Evolutionary conservation across 805 yeast species (phyloP).

Genomic region (Scheffersomyces lignosus): DNA sequence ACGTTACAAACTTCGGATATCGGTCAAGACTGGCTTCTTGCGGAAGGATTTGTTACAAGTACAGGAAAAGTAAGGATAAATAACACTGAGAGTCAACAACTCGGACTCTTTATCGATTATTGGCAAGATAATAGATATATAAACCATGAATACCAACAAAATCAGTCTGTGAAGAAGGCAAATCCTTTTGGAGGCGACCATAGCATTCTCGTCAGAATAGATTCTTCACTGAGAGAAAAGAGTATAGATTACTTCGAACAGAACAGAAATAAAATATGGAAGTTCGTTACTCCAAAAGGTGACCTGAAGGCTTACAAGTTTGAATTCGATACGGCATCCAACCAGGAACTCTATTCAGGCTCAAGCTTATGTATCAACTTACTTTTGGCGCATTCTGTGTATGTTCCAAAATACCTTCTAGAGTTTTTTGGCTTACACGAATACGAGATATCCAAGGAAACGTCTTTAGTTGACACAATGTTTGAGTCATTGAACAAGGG

Average conservation of each 20-base stretch:
- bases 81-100: constrained; percentile 15
- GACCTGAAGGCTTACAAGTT: constrained; percentile 17
- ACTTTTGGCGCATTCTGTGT: constrained; percentile 24
- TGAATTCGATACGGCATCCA: constrained; percentile 10
- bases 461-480: constrained; percentile 1
- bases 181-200: constrained; percentile 17
- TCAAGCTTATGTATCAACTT: constrained; percentile 26
- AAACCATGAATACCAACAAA: constrained; percentile 19
- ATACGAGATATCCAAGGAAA: neutral
- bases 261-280: constrained; percentile 22
- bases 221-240: constrained; percentile 4
- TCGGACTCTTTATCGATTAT: constrained; percentile 36
- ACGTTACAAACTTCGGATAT: constrained; percentile 17
- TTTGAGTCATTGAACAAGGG: constrained; percentile 9
- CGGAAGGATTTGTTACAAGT: constrained; percentile 21
- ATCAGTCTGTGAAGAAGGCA: constrained; percentile 1
- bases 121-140: constrained; percentile 36
- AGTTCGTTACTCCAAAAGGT: constrained; percentile 8
- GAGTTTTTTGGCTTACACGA: constrained; percentile 29
- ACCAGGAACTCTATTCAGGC: constrained; percentile 3
- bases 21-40: constrained; percentile 19
- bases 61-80: constrained; percentile 32
- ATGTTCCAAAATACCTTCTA: constrained; percentile 26
- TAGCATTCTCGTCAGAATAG: constrained; percentile 22
- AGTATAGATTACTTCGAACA: constrained; percentile 21